A percentile compares a stretch with the other conserved stretches of the same genome.
phyloP scores from a whole-genome alignment of 768 basidiomycete species.

The Hericium erinaceus region DNA sequence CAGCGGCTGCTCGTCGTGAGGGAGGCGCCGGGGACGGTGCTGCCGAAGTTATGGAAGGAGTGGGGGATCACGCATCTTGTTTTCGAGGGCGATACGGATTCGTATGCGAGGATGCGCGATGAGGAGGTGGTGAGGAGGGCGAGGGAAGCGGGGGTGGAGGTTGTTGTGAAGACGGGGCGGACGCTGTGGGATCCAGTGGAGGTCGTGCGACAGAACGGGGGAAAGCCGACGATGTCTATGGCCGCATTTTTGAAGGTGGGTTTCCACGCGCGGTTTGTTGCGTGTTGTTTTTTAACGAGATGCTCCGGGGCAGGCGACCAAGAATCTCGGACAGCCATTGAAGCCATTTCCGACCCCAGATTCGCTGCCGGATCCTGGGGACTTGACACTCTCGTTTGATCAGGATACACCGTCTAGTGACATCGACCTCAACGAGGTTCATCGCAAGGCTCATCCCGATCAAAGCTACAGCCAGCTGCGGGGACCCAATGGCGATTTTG shows the following conservation, averaged over 20 bases:
- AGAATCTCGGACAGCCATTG: not conserved
- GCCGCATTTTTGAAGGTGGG: not conserved
- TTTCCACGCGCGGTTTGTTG: not conserved
- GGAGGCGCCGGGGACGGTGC: slow-evolving; percentile 13
- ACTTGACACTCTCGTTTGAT: not conserved
- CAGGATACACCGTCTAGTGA: not conserved
- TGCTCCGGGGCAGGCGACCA: not conserved
- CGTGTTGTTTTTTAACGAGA: not conserved
- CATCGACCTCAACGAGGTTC: not conserved
- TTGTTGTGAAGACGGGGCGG: not conserved
- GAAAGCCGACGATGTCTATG: slow-evolving; percentile 1
- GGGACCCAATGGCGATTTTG: slow-evolving; percentile 17
- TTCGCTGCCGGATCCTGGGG: slow-evolving; percentile 1
- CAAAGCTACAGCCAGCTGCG: not conserved
- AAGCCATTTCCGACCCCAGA: not conserved
- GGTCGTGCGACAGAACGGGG: slow-evolving; percentile 4
- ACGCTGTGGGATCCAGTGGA: slow-evolving; percentile 3
- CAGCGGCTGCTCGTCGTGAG: slow-evolving; percentile 16
- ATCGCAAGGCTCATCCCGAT: not conserved
- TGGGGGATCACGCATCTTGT: slow-evolving; percentile 15
- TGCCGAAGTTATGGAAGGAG: slow-evolving; percentile 1
- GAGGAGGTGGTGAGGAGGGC: slow-evolving; percentile 10
- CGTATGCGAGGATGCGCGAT: slow-evolving; percentile 8
- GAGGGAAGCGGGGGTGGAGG: slow-evolving; percentile 13
- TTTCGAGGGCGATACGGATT: slow-evolving; percentile 14